Base-by-base conservation (phyloP, 495 filamentous ascomycete genomes). In the Elasticomyces elasticus region DNA sequence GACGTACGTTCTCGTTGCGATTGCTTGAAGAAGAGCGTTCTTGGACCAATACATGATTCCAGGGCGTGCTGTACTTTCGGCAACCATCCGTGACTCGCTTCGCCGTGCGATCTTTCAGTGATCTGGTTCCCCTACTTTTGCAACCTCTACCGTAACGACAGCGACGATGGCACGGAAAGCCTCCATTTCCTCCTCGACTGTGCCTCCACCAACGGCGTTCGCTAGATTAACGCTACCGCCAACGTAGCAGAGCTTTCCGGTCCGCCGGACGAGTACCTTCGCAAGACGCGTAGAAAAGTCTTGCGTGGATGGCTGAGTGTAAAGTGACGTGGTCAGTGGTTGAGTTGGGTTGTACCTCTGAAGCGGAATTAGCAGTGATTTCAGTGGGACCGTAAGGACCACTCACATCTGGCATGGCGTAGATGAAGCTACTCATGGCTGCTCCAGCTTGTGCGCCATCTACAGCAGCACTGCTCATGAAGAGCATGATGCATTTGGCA, bases 121-220 rank as follows among this genome's bases (percentile, higher is more conserved):
- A 4, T 20, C 7, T 6, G n/a, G 9, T 20, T 19, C 28, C 2
- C 33, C 24, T 41, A 43, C 52, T 30, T 53, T 67, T 22, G 59
- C 74, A 58, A 87, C 66, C 55, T 77, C 76, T n/a, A 70, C 66
- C 62, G 85, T 70, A 12, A 91, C 73, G 43, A 84, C 73, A 46
- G 85, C 78, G 48, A 89, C 81, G 50, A 89, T 79, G 60, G 76
- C 76, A 54, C 73, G 78, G 50, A 96, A 77, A 1, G 84, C 89
- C 62, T 92, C 89, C 85, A 95, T 87, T 69, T 96, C 91, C 72
- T 97, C 91, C 63, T 94, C 87, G n/a, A 90, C 80, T 10, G 76
- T 80, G 22, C 86, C 80, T 0, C 85, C 85, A 40, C 88, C 75
- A 7, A 77, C 82, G 0, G 79, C 77, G 61, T 78, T 84, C 41